Base-by-base conservation (phyloP, 805 yeast species). In the Debaryomyces tyrocola region DNA sequence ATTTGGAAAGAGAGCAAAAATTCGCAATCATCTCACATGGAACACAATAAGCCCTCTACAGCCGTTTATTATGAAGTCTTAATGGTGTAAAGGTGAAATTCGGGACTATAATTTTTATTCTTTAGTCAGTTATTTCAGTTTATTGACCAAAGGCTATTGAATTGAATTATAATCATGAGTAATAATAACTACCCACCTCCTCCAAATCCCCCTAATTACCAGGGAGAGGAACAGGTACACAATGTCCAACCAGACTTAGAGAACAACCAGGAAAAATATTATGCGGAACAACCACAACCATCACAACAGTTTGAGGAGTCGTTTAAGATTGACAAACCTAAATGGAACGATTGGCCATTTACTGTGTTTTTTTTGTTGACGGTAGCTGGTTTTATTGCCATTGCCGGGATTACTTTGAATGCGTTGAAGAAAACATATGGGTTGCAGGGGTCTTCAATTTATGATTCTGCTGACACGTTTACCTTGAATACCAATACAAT, bases 401-500 rank as follows among this genome's bases (percentile, higher is more conserved):
- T 90, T 34, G 84, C 96, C 0, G 85, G 78, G 6, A 75, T 89
- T 41, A 79, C 88, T 1, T 65, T 90, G 50, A 73, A 80, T 50
- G 85, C 87, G 7, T 85, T 87, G 69, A 73, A 79, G 3, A 54
- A 68, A 15, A 80, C 82, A 3, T 78, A 79, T 55, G 67, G 78
- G 11, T 70, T 69, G 45, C 79, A 80, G 48, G 92, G 91, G 5
- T 66, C 79, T 20, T 80, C 85, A 4, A 85, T 86, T 49, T 87
- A 88, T 62, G 63, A 68, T 36, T 59, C 76, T 6, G 56, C 62
- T 10, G 71, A 78, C 44, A 61, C 77, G n/a, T 84, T 86, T 56
- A 79, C 90, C 0, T 63, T 89, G 63, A 83, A 85, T 67, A 80
- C 95, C 20, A 86, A 86, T 60, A 84, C 96, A 5, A 79, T 86